These are phyloP conservation scores for Strigomonas oncopelti DNA, from an alignment of 208 protist genomes.

Conservation along the genomic window DNA sequence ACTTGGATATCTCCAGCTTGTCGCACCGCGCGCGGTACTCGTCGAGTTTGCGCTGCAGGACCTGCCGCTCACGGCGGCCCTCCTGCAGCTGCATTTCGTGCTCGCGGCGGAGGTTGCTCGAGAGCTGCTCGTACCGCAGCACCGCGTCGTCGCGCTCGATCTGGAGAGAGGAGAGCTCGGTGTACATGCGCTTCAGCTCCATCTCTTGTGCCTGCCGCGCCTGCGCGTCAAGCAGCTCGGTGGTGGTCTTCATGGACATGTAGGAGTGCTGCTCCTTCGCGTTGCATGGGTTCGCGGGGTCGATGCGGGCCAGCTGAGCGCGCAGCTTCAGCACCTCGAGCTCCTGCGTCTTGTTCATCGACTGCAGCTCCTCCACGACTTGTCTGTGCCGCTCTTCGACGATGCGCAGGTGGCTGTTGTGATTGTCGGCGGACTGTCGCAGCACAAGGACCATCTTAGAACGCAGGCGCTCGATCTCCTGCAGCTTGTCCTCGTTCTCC, in stretches of 20 bases:
- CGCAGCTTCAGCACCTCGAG: conserved; percentile 64
- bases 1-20: conserved; percentile 20
- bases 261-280: conserved; percentile 13
- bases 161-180: conserved; percentile 53
- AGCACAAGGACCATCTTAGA: conserved; percentile 65
- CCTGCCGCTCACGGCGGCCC: conserved; percentile 28
- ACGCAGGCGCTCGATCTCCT: conserved; percentile 72
- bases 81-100: conserved; percentile 37
- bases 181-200: conserved; percentile 74
- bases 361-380: conserved; percentile 56
- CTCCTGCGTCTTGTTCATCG: conserved; percentile 54
- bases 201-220: conserved; percentile 60
- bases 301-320: conserved; percentile 61
- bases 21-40: conserved; percentile 21
- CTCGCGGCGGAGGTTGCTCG: conserved; percentile 39
- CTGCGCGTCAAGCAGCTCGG: conserved; percentile 67
- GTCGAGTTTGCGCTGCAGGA: conserved; percentile 24
- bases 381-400: conserved; percentile 77
- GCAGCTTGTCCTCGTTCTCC: conserved; percentile 63
- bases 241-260: conserved; percentile 25
- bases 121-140: conserved; percentile 68
- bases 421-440: conserved; percentile 65
- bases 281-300: conserved; percentile 25
- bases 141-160: conserved; percentile 68
- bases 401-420: conserved; percentile 68